Percentiles rank a stretch among this genome's conserved stretches.
Conservation (phyloP, 75 land plant species). For the Sequoia sempervirens region DNA sequence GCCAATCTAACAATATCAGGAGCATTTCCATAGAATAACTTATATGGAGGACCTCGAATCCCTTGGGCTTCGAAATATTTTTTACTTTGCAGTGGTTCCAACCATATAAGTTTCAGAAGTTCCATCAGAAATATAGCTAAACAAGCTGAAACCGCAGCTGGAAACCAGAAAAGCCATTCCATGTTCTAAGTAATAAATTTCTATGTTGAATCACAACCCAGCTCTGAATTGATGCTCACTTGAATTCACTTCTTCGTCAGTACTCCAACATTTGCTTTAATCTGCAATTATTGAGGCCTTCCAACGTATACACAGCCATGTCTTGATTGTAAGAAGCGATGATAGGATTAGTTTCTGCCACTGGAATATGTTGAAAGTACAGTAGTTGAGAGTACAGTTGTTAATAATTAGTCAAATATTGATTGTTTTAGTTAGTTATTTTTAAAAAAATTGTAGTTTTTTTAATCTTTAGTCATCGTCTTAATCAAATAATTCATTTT, state of each 20-base stretch:
- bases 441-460: too few relatives aligned
- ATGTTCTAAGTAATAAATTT: neutral
- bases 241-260: neutral
- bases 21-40: conserved; percentile 29
- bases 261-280: too few relatives aligned
- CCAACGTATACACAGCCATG: too few relatives aligned
- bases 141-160: neutral
- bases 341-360: too few relatives aligned
- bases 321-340: too few relatives aligned
- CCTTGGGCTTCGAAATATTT: conserved; percentile 9
- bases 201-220: neutral
- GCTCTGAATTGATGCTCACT: neutral
- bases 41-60: conserved; percentile 27
- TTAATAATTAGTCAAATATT: too few relatives aligned
- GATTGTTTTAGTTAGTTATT: too few relatives aligned
- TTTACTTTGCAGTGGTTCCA: neutral
- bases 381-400: too few relatives aligned
- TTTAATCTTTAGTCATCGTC: too few relatives aligned
- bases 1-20: conserved; percentile 24
- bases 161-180: neutral
- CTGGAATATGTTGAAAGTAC: too few relatives aligned
- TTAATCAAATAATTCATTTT: too few relatives aligned
- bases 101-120: neutral
- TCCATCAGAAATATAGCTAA: neutral
- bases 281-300: too few relatives aligned